Conservation (phyloP, 2,329 filamentous ascomycete genomes). For the Botrytis medusae region DNA sequence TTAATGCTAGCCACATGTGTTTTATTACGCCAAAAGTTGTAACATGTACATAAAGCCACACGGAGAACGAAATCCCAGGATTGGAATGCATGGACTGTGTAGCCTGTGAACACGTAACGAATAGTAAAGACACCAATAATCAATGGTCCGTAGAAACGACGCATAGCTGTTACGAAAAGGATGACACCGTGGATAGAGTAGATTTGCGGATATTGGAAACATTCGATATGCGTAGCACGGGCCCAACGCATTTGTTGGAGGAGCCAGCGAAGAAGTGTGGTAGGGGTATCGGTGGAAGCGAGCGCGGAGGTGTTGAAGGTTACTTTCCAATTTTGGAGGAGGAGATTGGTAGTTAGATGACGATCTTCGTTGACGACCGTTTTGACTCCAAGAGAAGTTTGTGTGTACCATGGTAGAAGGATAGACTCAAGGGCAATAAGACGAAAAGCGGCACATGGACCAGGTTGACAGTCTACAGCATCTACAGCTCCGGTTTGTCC, state of each 20-base stretch:
- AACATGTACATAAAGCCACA: constrained; percentile 36
- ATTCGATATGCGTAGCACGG: constrained; percentile 42
- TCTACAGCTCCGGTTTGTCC: constrained; percentile 38
- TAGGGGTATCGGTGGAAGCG: constrained; percentile 42
- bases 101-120: constrained; percentile 39
- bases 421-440: constrained; percentile 38
- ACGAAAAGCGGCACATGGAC: constrained; percentile 42
- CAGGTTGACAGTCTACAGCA: constrained; percentile 42
- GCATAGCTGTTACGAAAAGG: constrained; percentile 41
- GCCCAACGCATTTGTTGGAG: constrained; percentile 43
- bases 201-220: constrained; percentile 40
- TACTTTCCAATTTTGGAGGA: constrained; percentile 41
- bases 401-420: constrained; percentile 42
- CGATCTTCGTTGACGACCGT: constrained; percentile 44
- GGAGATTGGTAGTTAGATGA: constrained; percentile 42
- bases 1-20: constrained; percentile 37
- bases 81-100: constrained; percentile 36
- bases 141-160: constrained; percentile 39
- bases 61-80: constrained; percentile 37
- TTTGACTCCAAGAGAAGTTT: constrained; percentile 40
- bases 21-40: constrained; percentile 38
- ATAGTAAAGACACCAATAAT: constrained; percentile 36
- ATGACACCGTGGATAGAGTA: constrained; percentile 41
- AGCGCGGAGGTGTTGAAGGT: constrained; percentile 41
- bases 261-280: constrained; percentile 41